Base-by-base conservation (phyloP, 1,139 yeast genomes). In the Diutina pseudorugosa region DNA sequence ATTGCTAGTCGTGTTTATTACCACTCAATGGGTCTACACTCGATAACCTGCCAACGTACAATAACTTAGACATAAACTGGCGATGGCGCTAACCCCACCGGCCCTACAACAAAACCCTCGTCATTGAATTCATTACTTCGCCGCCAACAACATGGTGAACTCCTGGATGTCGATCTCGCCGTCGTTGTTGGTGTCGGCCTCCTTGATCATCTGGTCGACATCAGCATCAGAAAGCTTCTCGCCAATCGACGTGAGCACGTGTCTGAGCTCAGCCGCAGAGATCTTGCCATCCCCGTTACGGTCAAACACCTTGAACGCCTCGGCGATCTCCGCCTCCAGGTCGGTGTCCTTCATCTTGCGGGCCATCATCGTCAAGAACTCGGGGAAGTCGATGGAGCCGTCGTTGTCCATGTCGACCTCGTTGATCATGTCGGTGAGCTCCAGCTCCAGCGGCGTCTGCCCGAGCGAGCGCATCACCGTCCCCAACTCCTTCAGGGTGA, bases 391-490 rank as follows among this genome's bases (percentile, higher is more conserved):
- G 63, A 93, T 90, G 60, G 89, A 83, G 48, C 96, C 96, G 70
- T 91, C 95, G 60, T 93, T 91, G 71, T 93, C 93, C 56, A 86
- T 85, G 68, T 93, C 98, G 52, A 93, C 95, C 69, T 93, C 98
- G 67, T 91, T 91, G 73, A 93, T 87, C 87, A 93, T 84, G 66
- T 93, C 98, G 52, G 93, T 85, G 62, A 93, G 83, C 70, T 93
- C 98, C 60, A 91, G 83, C 70, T 93, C 98, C 47, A 96, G 85
- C 33, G 98, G 98, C 65, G 91, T 91, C 71, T 90, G 95, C 51
- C 98, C 98, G 65, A 93, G 77, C 18, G 97, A 88, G 72, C 98
- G 84, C 98, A 93, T 93, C 54, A 93, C 98, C 9, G 97, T 90
- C 59, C 98, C 98, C 62, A 93, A 78, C 71, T 93, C 98, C 65